Evolutionary conservation across 768 basidiomycete genomes (phyloP).

Genomic region (Termitomyces sp.): DNA sequence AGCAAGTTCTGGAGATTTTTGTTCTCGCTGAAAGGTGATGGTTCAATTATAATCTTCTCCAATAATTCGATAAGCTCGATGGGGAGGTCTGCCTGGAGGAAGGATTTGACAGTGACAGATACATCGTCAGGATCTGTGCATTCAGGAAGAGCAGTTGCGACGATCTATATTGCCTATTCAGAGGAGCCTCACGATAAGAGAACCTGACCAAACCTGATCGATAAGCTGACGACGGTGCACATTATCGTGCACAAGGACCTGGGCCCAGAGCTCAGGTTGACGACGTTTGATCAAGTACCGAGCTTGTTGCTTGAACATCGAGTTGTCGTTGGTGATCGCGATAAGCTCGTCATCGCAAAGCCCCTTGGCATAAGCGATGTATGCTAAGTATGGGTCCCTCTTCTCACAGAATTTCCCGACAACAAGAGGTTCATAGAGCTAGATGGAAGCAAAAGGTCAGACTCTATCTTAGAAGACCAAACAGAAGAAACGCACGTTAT

Average conservation of each 20-base stretch:
- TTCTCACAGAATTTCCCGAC: slow-evolving; percentile 99
- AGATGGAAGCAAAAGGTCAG: slow-evolving; percentile 9
- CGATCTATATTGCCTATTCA: slow-evolving; percentile 52
- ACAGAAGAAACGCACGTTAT: slow-evolving; percentile 64
- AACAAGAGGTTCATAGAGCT: slow-evolving; percentile 95
- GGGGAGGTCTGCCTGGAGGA: slow-evolving; percentile 94
- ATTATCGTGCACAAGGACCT: slow-evolving; percentile 88
- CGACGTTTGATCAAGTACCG: slow-evolving; percentile 97
- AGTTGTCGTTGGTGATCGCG: slow-evolving; percentile 95
- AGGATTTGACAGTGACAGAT: slow-evolving; percentile 96
- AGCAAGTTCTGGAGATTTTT: slow-evolving; percentile 93
- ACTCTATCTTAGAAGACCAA: not conserved
- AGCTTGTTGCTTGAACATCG: slow-evolving; percentile 99
- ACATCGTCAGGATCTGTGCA: slow-evolving; percentile 98
- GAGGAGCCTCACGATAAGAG: not conserved
- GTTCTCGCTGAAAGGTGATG: slow-evolving; percentile 97
- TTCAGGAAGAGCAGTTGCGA: slow-evolving; percentile 94
- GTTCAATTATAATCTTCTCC: slow-evolving; percentile 98
- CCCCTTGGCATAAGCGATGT: slow-evolving; percentile 98
- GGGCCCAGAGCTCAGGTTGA: slow-evolving; percentile 92
- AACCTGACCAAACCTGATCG: slow-evolving; percentile 62
- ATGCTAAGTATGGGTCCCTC: slow-evolving; percentile 96
- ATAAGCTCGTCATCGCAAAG: slow-evolving; percentile 99
- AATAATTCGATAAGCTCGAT: slow-evolving; percentile 95
- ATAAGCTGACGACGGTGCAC: slow-evolving; percentile 90